Evolutionary conservation across 352 stramenopile species (phyloP).

Genomic region (Phytopythium cucurbitacearum): DNA sequence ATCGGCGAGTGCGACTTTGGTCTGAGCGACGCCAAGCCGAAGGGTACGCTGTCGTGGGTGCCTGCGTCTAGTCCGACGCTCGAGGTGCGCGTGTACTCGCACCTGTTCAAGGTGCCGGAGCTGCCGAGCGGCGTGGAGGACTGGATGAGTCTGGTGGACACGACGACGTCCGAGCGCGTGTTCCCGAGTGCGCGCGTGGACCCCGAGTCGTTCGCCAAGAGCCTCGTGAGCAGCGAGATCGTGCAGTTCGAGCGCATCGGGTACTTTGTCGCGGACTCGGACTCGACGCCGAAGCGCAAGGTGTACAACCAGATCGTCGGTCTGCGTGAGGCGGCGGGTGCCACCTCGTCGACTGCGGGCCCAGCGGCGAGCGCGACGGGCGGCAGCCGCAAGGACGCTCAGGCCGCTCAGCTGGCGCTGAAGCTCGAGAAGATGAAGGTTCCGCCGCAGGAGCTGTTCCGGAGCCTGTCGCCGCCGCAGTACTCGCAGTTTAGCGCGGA

Average conservation of each 20-base stretch:
- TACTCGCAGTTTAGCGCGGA: constrained; percentile 72
- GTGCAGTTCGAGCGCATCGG: constrained; percentile 98
- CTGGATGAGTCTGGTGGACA: constrained; percentile 85
- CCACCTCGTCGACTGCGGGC: constrained; percentile 25
- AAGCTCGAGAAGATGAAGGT: constrained; percentile 94
- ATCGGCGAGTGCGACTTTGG: constrained; percentile 59
- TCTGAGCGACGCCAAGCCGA: constrained; percentile 80
- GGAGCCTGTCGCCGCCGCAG: constrained; percentile 49
- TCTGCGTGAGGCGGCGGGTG: constrained; percentile 83
- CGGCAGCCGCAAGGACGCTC: constrained; percentile 78
- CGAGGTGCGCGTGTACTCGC: constrained; percentile 96
- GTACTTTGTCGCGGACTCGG: constrained; percentile 97
- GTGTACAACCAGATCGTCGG: constrained; percentile 97
- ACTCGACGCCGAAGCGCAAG: constrained; percentile 88
- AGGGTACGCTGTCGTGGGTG: constrained; percentile 97
- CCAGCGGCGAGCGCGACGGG: constrained; percentile 19
- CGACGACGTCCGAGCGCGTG: constrained; percentile 76
- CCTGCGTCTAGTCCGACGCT: constrained; percentile 65
- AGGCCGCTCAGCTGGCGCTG: constrained; percentile 77
- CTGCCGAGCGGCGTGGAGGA: constrained; percentile 56
- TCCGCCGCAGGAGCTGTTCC: constrained; percentile 77
- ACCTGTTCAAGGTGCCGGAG: constrained; percentile 94
- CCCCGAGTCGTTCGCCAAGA: constrained; percentile 51
- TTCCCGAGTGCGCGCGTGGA: constrained; percentile 90
- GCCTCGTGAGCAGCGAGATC: constrained; percentile 44